A percentile compares a stretch with the other conserved stretches of the same genome.
These are phyloP conservation scores for Flaveria floridana DNA, from an alignment of 140 eudicot species.

Conservation along the genomic window DNA sequence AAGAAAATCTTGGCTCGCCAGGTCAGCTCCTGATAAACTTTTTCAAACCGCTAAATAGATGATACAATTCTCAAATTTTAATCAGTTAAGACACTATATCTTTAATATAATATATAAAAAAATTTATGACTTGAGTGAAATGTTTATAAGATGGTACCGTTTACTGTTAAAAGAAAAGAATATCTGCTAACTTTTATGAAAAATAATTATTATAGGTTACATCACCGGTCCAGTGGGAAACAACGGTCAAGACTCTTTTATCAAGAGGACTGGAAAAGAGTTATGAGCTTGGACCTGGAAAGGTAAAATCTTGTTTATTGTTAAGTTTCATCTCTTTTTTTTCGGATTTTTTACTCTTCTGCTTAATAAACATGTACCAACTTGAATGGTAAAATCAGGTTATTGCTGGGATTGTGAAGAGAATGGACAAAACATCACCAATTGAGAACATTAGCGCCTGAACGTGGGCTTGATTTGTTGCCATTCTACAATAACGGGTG, in stretches of 20 bases:
- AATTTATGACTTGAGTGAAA: not conserved
- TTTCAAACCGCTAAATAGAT: not conserved
- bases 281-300: constrained; percentile 95
- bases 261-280: constrained; percentile 70
- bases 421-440: constrained; percentile 64
- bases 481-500: not conserved
- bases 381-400: constrained; percentile 48
- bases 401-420: constrained; percentile 75
- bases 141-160: not conserved
- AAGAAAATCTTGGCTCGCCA: constrained; percentile 90
- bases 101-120: not conserved
- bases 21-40: constrained; percentile 36
- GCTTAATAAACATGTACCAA: not conserved
- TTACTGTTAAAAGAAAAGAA: not conserved
- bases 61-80: not conserved
- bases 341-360: not conserved
- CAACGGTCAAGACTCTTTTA: constrained; percentile 71
- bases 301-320: constrained; percentile 42
- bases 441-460: constrained; percentile 64
- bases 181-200: not conserved
- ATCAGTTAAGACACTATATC: not conserved
- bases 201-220: constrained; percentile 57
- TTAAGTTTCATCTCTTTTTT: not conserved
- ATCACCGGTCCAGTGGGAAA: constrained; percentile 94
- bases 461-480: not conserved